Conservation (phyloP, 768 basidiomycete species). For the Amanita pseudoporphyria region DNA sequence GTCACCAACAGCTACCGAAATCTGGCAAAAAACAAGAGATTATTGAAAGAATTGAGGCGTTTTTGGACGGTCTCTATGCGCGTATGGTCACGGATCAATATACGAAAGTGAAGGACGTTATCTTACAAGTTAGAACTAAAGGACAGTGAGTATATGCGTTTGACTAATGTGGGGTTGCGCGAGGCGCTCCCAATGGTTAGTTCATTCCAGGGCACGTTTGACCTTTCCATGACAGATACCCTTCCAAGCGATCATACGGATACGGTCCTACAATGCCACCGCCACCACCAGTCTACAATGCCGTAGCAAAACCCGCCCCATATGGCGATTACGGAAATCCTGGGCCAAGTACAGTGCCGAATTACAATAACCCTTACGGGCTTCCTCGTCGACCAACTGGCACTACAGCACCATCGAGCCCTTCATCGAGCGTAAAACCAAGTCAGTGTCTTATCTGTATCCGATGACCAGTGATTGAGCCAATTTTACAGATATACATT, state of each 20-base stretch:
- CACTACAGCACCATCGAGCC: conserved; percentile 25
- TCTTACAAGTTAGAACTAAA: conserved; percentile 53
- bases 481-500: conserved; percentile 46
- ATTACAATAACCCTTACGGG: conserved; percentile 56
- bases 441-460: conserved; percentile 4
- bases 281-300: conserved; percentile 13
- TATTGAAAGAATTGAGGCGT: conserved; percentile 60
- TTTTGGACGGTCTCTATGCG: conserved; percentile 53
- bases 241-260: neutral
- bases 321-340: conserved; percentile 17
- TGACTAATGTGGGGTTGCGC: neutral
- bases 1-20: conserved; percentile 55
- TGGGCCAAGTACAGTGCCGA: conserved; percentile 27
- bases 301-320: conserved; percentile 21
- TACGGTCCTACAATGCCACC: conserved; percentile 10
- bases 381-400: conserved; percentile 38
- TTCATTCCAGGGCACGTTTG: conserved; percentile 3
- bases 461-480: neutral
- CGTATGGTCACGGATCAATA: conserved; percentile 52
- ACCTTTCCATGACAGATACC: conserved; percentile 5
- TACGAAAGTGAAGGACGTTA: conserved; percentile 56
- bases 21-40: conserved; percentile 84
- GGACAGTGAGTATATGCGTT: conserved; percentile 48
- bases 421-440: conserved; percentile 22
- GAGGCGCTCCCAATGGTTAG: neutral